Conservation (phyloP, 2,329 filamentous ascomycete species). For the Apiospora sp. region DNA sequence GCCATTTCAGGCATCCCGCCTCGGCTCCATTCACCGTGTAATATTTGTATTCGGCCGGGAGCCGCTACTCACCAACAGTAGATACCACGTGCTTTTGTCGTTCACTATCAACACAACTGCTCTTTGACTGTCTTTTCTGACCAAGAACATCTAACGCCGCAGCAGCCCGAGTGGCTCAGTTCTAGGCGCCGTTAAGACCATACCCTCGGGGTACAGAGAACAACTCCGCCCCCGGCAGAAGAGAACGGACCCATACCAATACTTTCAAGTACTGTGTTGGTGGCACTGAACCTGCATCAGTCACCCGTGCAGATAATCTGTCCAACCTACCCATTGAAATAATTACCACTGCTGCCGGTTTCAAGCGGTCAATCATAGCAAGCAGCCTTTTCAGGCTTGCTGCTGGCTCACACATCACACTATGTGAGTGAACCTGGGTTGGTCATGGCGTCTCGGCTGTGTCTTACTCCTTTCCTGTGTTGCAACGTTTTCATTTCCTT, state of each 20-base stretch:
- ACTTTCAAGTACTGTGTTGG: neutral
- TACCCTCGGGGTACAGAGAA: neutral
- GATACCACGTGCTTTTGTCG: conserved; percentile 15
- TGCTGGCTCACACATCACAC: conserved; percentile 40
- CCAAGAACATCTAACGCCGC: neutral
- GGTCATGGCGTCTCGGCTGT: neutral
- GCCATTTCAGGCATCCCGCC: conserved; percentile 23
- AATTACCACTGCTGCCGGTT: conserved; percentile 24
- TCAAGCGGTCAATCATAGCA: conserved; percentile 31
- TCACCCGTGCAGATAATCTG: neutral
- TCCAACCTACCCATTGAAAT: conserved; percentile 20
- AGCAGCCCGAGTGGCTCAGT: neutral
- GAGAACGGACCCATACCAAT: conserved; percentile 21
- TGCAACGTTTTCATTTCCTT: neutral
- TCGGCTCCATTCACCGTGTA: neutral
- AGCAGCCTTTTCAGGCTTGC: conserved; percentile 37
- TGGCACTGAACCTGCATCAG: conserved; percentile 7
- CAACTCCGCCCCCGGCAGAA: neutral
- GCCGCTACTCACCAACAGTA: conserved; percentile 12
- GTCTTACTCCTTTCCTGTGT: conserved; percentile 1
- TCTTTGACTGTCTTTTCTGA: neutral
- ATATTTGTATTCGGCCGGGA: conserved; percentile 11
- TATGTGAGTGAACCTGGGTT: conserved; percentile 44
- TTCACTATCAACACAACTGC: neutral
- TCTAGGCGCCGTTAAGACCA: neutral